Conservation (phyloP, 2,329 filamentous ascomycete genomes). For the Karstenula rhodostoma region DNA sequence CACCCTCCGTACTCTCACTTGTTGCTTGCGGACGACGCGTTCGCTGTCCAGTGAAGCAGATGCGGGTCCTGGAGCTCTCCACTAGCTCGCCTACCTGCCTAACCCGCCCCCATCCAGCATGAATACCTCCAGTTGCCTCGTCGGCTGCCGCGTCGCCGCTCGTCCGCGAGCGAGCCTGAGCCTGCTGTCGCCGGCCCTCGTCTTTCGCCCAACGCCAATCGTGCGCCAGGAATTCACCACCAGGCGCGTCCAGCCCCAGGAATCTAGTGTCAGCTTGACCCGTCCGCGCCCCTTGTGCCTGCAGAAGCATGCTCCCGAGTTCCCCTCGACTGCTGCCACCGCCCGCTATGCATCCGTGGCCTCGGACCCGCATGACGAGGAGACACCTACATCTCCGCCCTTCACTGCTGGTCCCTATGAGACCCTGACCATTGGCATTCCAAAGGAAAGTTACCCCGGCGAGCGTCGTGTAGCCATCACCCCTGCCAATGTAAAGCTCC, state of each 20-base stretch:
- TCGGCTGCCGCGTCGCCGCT: conserved; percentile 37
- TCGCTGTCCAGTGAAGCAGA: conserved; percentile 33
- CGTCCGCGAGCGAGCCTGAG: conserved; percentile 33
- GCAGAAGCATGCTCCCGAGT: conserved; percentile 38
- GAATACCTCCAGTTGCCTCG: conserved; percentile 38
- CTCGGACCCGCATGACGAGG: conserved; percentile 45
- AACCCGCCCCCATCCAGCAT: conserved; percentile 35
- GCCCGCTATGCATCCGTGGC: conserved; percentile 44
- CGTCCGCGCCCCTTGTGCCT: conserved; percentile 39
- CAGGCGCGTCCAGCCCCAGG: conserved; percentile 23
- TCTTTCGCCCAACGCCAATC: conserved; percentile 28
- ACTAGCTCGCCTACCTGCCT: conserved; percentile 30
- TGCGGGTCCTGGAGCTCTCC: conserved; percentile 38
- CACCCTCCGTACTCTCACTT: conserved; percentile 3
- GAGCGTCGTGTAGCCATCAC: conserved; percentile 87
- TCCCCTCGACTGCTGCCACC: conserved; percentile 32
- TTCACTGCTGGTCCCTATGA: conserved; percentile 66
- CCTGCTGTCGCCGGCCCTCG: conserved; percentile 27
- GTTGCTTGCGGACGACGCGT: conserved; percentile 13
- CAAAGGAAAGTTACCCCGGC: conserved; percentile 77
- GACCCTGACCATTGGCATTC: conserved; percentile 78
- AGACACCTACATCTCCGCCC: conserved; percentile 44
- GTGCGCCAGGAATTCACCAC: conserved; percentile 30
- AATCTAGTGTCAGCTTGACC: conserved; percentile 33
- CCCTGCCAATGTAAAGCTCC: conserved; percentile 79